phyloP scores from a whole-genome alignment of 2,329 filamentous ascomycete species.

The Ophiostoma montium region DNA sequence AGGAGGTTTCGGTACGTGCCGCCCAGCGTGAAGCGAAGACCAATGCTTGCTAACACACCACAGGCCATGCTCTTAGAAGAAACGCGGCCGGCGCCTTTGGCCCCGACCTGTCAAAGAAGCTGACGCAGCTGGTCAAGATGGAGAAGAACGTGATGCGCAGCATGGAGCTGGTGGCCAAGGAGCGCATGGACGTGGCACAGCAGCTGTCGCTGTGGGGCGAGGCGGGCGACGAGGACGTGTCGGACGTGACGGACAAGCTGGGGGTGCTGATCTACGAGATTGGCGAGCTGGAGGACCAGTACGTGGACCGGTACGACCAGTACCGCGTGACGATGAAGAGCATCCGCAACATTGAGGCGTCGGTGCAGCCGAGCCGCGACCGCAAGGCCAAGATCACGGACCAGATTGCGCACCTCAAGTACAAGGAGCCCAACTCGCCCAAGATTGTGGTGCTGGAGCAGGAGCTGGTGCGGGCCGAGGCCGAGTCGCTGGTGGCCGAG shows the following conservation, averaged over 20 bases:
- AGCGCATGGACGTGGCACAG: slow-evolving; percentile 98
- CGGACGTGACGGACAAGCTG: slow-evolving; percentile 96
- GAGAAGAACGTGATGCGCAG: slow-evolving; percentile 99
- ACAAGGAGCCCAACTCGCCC: slow-evolving; percentile 97
- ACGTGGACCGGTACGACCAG: slow-evolving; percentile 97
- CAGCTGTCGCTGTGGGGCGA: slow-evolving; percentile 98
- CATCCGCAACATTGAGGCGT: slow-evolving; percentile 97
- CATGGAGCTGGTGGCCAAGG: slow-evolving; percentile 84
- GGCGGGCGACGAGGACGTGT: slow-evolving; percentile 89
- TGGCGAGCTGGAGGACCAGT: slow-evolving; percentile 94
- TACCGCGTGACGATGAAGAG: slow-evolving; percentile 99
- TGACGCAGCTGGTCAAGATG: slow-evolving; percentile 98
- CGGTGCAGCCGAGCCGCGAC: slow-evolving; percentile 93
- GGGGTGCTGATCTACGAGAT: slow-evolving; percentile 97
- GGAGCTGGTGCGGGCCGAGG: slow-evolving; percentile 94
- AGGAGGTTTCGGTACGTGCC: slow-evolving; percentile 62
- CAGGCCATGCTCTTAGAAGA: slow-evolving; percentile 55
- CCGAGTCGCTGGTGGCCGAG: slow-evolving; percentile 96
- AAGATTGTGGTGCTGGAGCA: slow-evolving; percentile 97
- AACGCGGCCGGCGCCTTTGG: slow-evolving; percentile 64
- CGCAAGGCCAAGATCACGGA: slow-evolving; percentile 99
- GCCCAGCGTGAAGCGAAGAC: slow-evolving; percentile 5
- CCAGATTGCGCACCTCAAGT: slow-evolving; percentile 96
- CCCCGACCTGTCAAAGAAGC: slow-evolving; percentile 90
- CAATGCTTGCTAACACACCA: not conserved